Evolutionary conservation across 2,329 filamentous ascomycete genomes (phyloP), one percentile per base, ranked within the genome.

Genomic region (Fusarium sambucinum): DNA sequence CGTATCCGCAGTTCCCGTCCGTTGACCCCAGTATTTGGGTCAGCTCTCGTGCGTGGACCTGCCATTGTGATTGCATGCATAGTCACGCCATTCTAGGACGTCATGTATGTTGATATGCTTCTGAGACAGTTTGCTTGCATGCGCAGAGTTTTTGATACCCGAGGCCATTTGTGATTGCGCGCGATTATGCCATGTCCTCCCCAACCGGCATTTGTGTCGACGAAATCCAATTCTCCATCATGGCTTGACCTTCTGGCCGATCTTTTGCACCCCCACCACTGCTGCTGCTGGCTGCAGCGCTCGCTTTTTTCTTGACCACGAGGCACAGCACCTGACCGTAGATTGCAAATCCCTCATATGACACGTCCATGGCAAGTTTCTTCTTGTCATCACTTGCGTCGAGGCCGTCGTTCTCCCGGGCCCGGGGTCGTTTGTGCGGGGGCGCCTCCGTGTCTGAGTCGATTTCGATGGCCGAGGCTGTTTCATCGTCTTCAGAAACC

Each of bases 321-420:
- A 99, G 85, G 79, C 94, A 98, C 27, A 99, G 83, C 46, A 97
- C 93, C 71, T 93, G 91, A 13, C 96, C 94, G 80, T 97, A 97
- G 75, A 99, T 97, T 73, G 91, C 92, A 80, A 98, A 98, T 11
- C 96, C 95, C 74, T 98, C 94, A 80, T 98, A 99, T 16, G 89
- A 90, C 27, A 95, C 96, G 65, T 91, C 90, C 82, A 97, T 87
- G 21, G 87, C 88, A 72, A 97, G 81, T 78, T 97, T 98, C 83
- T 99, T 97, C 81, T 97, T 96, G 75, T 97, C 92, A 59, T 92
- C 89, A 12, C 78, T 77, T 19, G 76, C 77, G 19, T 76, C 80
- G 25, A 74, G 74, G 46, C 55, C 65, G 50, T 75, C 73, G 48
- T 75, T 74, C 33, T 68, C 69, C 33, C 72, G 75, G 45, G 73